Evolutionary conservation across 192 early-diverging fungal genomes (phyloP).

Genomic region (Coemansia sp.): DNA sequence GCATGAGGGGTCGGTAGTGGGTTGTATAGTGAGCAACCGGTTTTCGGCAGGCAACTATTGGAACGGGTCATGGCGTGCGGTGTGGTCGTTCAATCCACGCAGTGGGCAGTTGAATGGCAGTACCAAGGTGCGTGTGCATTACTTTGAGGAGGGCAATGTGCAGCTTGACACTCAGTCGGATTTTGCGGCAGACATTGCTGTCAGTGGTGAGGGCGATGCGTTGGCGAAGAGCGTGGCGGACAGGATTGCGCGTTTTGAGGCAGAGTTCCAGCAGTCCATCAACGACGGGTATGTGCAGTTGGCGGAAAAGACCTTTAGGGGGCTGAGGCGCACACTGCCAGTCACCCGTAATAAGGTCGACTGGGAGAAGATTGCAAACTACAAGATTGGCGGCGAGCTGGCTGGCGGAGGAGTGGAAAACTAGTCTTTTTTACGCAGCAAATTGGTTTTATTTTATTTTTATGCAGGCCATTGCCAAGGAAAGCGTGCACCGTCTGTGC

Average conservation of each 20-base stretch:
- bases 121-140: conserved; percentile 84
- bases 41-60: conserved; percentile 93
- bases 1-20: conserved; percentile 37
- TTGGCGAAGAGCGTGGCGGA: conserved; percentile 61
- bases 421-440: neutral
- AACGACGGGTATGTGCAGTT: conserved; percentile 79
- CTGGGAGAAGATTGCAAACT: conserved; percentile 74
- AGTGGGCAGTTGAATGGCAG: conserved; percentile 64
- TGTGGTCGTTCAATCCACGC: conserved; percentile 68
- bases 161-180: conserved; percentile 84
- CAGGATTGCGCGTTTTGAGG: conserved; percentile 68
- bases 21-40: conserved; percentile 79
- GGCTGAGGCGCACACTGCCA: conserved; percentile 84
- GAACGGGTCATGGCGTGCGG: conserved; percentile 92
- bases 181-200: conserved; percentile 32
- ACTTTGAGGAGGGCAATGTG: conserved; percentile 99
- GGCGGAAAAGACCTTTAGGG: conserved; percentile 86
- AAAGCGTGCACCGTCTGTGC: conserved; percentile 75
- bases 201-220: neutral
- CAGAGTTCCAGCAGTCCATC: conserved; percentile 78
- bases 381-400: conserved; percentile 45
- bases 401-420: conserved; percentile 22
- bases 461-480: conserved; percentile 28
- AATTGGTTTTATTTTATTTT: conserved; percentile 4
- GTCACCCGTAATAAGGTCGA: conserved; percentile 90